Evolutionary conservation across 2,329 filamentous ascomycete genomes (phyloP).

Genomic region (Colletotrichum caudatum): DNA sequence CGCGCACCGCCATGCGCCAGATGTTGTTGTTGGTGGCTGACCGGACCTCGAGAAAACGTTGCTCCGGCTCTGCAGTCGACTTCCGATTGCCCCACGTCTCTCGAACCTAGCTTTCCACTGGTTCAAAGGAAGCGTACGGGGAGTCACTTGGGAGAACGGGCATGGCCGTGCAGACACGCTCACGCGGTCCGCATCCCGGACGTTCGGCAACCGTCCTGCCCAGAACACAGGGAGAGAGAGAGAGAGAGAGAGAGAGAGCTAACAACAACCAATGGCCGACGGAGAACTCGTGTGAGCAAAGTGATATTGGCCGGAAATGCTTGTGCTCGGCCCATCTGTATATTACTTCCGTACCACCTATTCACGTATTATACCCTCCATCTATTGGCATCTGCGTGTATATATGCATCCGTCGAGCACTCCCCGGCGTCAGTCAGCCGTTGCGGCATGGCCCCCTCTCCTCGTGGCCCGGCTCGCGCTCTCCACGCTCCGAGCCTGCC

Average conservation of each 20-base stretch:
- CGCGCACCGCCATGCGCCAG: not conserved
- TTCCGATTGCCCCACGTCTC: not conserved
- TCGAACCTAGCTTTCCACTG: not conserved
- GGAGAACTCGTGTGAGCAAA: not conserved
- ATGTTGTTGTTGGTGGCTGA: not conserved
- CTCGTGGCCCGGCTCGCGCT: not conserved
- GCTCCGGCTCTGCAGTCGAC: not conserved
- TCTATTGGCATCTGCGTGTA: not conserved
- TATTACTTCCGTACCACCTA: not conserved
- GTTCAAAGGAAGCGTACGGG: not conserved
- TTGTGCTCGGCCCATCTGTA: not conserved
- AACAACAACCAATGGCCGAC: not conserved
- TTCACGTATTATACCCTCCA: not conserved
- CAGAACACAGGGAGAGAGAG: not conserved
- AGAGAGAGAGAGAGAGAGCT: not conserved
- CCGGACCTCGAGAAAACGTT: not conserved
- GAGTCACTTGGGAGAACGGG: not conserved
- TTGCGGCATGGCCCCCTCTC: slow-evolving; percentile 4
- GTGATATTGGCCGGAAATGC: not conserved
- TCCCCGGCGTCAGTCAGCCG: slow-evolving; percentile 1
- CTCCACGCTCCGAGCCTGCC: slow-evolving; percentile 25
- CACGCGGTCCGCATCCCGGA: not conserved
- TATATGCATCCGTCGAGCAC: too few species aligned
- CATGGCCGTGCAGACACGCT: not conserved
- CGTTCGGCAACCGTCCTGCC: not conserved